These are phyloP conservation scores for Saccharomyces hybrid DNA, from an alignment of 1,139 yeast genomes.

Conservation along the genomic window DNA sequence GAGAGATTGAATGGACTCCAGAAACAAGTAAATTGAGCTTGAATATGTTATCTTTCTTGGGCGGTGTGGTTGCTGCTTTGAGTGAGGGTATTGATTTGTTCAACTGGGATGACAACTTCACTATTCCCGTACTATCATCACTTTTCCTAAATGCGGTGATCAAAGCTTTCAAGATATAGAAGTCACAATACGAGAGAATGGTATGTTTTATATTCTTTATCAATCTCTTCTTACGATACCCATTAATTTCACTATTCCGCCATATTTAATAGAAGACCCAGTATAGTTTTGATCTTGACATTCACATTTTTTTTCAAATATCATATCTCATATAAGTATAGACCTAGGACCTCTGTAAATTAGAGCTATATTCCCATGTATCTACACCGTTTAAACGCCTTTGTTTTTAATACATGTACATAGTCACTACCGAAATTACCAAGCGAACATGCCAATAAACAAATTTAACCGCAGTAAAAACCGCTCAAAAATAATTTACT, in stretches of 20 bases:
- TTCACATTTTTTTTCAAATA: not conserved
- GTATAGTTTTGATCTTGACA: not conserved
- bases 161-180: constrained; percentile 27
- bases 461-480: too few relatives aligned
- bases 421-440: too few relatives aligned
- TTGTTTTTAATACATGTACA: too few relatives aligned
- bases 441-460: not conserved
- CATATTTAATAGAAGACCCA: not conserved
- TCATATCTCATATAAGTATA: not conserved
- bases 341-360: not conserved
- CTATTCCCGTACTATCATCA: constrained; percentile 84
- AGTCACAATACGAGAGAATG: not conserved
- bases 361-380: not conserved
- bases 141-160: constrained; percentile 48
- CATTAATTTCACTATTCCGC: too few relatives aligned
- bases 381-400: not conserved
- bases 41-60: constrained; percentile 46
- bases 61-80: constrained; percentile 76
- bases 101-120: constrained; percentile 82
- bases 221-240: not conserved
- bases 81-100: constrained; percentile 74
- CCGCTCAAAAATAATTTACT: too few relatives aligned
- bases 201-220: not conserved
- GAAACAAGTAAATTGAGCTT: constrained; percentile 51
- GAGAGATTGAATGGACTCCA: constrained; percentile 57